A percentile compares a stretch with the other conserved stretches of the same genome.
Conservation (phyloP, 129 eudicot species). For the Chrysanthemum lavandulifolium region DNA sequence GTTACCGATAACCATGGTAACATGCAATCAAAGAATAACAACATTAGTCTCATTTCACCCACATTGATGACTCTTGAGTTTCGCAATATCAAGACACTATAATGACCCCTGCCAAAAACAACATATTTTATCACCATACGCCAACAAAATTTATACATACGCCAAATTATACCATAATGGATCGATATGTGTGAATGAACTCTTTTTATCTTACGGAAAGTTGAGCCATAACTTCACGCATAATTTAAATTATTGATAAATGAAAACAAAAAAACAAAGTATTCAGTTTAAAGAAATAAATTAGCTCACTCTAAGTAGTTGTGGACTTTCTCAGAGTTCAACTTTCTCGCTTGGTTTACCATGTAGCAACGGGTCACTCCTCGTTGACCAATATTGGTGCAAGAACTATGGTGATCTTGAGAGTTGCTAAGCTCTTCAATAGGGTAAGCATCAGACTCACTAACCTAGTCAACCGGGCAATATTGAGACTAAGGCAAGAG, state of each 20-base stretch:
- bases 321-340: conserved; percentile 39
- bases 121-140: conserved; percentile 10
- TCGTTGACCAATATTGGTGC: conserved; percentile 25
- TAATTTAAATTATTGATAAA: background rate
- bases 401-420: conserved; percentile 21
- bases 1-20: no score
- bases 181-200: conserved; percentile 48
- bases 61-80: no score
- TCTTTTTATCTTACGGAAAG: conserved; percentile 47
- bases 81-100: conserved; percentile 61
- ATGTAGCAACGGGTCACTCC: background rate
- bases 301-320: conserved; percentile 54
- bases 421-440: background rate
- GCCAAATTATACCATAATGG: conserved; percentile 47
- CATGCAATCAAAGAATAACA: no score
- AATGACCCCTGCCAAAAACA: conserved; percentile 52
- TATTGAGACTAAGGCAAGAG: background rate
- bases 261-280: background rate
- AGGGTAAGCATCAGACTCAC: conserved; percentile 9
- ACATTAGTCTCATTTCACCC: no score
- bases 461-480: background rate
- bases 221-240: conserved; percentile 53
- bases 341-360: conserved; percentile 29
- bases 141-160: background rate
- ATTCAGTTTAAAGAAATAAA: background rate